Evolutionary conservation across 2,329 filamentous ascomycete genomes (phyloP).

Genomic region (Berkeleyomyces basicola): DNA sequence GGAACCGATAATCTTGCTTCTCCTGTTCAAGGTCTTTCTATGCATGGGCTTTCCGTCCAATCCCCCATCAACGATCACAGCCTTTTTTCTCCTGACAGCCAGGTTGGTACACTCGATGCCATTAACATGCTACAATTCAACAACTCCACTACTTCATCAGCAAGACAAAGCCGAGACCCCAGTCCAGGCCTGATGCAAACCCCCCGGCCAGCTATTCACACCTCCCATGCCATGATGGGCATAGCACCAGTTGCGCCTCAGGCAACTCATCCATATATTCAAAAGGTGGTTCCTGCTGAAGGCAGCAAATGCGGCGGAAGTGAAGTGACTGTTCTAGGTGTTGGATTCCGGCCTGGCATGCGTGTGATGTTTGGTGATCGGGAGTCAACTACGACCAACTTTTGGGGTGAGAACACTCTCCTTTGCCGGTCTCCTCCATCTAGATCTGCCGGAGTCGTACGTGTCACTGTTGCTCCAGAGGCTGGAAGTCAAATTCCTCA

Average conservation of each 20-base stretch:
- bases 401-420: constrained; percentile 64
- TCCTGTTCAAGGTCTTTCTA: constrained; percentile 12
- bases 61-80: constrained; percentile 25
- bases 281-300: constrained; percentile 69
- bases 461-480: constrained; percentile 36
- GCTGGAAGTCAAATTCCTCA: constrained; percentile 6
- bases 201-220: constrained; percentile 27
- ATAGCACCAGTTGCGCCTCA: constrained; percentile 6
- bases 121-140: constrained; percentile 47
- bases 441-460: constrained; percentile 47
- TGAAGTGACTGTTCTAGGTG: constrained; percentile 72
- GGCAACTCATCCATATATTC: constrained; percentile 39
- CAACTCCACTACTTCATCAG: constrained; percentile 55
- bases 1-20: constrained; percentile 27
- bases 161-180: constrained; percentile 60
- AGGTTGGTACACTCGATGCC: constrained; percentile 34
- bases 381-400: constrained; percentile 54
- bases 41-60: constrained; percentile 14
- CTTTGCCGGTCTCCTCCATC: constrained; percentile 65
- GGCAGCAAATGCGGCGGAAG: constrained; percentile 71
- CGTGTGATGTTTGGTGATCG: constrained; percentile 69
- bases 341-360: constrained; percentile 57
- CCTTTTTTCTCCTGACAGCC: constrained; percentile 20
- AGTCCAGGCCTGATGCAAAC: constrained; percentile 36
- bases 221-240: constrained; percentile 26